Base-by-base conservation (phyloP, 441 rosid species). In the Lepidium campestre region DNA sequence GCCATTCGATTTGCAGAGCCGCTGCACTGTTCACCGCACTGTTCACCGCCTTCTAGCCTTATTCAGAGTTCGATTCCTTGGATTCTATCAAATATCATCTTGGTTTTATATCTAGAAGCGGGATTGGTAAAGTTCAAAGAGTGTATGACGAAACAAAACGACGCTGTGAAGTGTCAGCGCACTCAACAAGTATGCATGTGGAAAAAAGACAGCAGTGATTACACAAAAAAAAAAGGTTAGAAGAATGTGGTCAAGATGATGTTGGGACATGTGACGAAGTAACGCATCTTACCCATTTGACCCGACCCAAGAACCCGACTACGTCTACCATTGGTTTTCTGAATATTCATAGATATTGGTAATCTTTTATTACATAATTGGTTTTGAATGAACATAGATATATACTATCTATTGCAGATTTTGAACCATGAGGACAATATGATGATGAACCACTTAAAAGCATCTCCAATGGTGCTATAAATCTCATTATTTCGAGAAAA, bases 191-290 rank as follows among this genome's bases (percentile, higher is more conserved):
- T 62, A 86, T 47, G 86, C 91, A 60, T 79, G 82, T 20, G 97
- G 97, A 40, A 64, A 42, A 55, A 89, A 63, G 23, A 7, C 75
- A 12, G 74, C 35, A 46, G 96, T 86, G 69, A 7, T 6, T 59
- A 66, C 75, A 0, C 90, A 91, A 20, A 91, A 20, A 96, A 93
- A 84, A 80, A 77, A 19, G 96, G 99, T 45, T 93, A 96, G 97
- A 93, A 93, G 84, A 93, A 93, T 44, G 97, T 91, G 76, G 91
- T 87, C 74, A 93, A 91, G 85, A 85, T 86, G 80, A 66, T 41
- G 17, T 96, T 96, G 0, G 92, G 96, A 1, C 52, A 61, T 42
- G 79, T 93, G 57, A 91, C 97, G 3, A 82, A 66, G 61, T 17
- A 87, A 87, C 55, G 64, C 74, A 6, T 77, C 97, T 8, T 93